Evolutionary conservation across 2,329 filamentous ascomycete species (phyloP).

Genomic region (Penicillium sp.): DNA sequence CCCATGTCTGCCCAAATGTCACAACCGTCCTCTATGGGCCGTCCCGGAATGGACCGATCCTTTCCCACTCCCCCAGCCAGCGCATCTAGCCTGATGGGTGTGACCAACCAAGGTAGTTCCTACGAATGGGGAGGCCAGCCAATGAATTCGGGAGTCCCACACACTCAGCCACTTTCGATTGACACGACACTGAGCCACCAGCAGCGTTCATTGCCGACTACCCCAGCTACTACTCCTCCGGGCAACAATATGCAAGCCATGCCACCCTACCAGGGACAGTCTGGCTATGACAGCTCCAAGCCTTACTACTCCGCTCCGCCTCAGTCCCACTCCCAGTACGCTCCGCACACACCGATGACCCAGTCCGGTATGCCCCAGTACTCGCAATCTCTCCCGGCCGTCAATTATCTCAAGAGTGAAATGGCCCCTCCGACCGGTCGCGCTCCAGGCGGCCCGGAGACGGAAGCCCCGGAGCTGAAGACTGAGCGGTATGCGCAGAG

Average conservation of each 20-base stretch:
- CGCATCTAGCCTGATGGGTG: constrained; percentile 79
- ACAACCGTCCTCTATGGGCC: constrained; percentile 61
- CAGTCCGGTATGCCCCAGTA: constrained; percentile 72
- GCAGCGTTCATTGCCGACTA: constrained; percentile 81
- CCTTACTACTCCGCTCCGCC: constrained; percentile 75
- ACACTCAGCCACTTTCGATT: constrained; percentile 73
- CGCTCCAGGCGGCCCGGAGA: constrained; percentile 57
- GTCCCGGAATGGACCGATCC: constrained; percentile 79
- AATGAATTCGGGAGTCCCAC: constrained; percentile 62
- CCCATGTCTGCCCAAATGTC: constrained; percentile 61
- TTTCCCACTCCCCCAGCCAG: constrained; percentile 94
- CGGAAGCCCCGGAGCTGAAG: constrained; percentile 68
- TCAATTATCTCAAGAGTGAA: constrained; percentile 75
- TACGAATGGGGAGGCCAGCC: constrained; percentile 76
- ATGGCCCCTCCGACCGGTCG: constrained; percentile 79
- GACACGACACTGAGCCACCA: constrained; percentile 76
- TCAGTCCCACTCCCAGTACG: constrained; percentile 67
- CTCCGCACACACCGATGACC: constrained; percentile 59
- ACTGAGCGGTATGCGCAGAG: constrained; percentile 64
- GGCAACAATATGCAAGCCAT: constrained; percentile 75
- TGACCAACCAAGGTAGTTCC: constrained; percentile 70
- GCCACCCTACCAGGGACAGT: constrained; percentile 69
- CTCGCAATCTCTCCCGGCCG: constrained; percentile 51
- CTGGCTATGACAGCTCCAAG: constrained; percentile 76
- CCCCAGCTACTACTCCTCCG: constrained; percentile 87